Evolutionary conservation across 1,284 basidiomycete genomes (phyloP).

Genomic region (Ceratobasidium sp.): DNA sequence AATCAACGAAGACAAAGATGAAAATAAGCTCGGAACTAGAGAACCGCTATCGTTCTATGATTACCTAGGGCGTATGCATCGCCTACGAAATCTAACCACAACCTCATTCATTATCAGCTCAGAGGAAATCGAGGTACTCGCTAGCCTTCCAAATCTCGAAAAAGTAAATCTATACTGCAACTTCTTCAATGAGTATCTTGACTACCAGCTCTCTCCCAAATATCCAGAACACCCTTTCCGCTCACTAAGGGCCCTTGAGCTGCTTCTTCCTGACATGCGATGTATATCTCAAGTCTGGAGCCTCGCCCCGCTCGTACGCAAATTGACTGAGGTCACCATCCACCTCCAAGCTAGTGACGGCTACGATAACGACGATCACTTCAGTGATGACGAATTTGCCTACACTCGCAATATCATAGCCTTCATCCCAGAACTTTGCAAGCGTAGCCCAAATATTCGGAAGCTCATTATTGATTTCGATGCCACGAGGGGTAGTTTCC

Average conservation of each 20-base stretch:
- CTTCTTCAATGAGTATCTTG: neutral
- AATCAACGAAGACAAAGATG: neutral
- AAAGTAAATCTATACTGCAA: neutral
- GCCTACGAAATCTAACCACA: neutral
- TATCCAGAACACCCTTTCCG: neutral
- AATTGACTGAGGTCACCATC: neutral
- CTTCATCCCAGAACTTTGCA: neutral
- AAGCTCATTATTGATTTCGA: slow-evolving; percentile 5
- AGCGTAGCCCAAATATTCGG: neutral
- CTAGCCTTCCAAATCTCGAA: neutral
- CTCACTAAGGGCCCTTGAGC: neutral
- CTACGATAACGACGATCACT: too few relatives aligned
- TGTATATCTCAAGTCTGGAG: neutral
- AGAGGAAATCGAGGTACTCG: neutral
- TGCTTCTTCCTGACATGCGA: neutral
- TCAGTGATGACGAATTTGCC: neutral
- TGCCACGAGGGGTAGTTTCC: neutral
- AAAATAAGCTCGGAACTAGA: neutral
- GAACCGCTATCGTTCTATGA: neutral
- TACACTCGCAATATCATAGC: neutral
- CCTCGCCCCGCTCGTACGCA: neutral
- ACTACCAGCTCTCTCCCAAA: neutral
- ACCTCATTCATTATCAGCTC: neutral
- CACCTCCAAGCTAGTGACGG: neutral
- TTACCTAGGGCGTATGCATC: neutral